phyloP scores from a whole-genome alignment of 208 protist genomes.

The Acanthamoeba rhysodes region DNA sequence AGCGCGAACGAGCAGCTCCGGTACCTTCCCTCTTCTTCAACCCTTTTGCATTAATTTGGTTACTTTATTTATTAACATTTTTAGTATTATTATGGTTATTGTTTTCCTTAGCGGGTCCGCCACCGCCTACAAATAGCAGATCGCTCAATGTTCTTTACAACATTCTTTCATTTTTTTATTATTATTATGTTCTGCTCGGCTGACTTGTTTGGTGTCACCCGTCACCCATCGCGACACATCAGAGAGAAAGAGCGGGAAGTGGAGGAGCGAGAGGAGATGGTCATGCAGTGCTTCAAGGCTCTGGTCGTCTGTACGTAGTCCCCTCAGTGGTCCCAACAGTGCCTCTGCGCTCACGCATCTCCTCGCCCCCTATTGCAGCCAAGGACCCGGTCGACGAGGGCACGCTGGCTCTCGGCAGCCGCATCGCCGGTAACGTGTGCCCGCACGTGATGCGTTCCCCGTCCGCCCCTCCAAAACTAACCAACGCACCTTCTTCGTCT shows the following conservation, averaged over 20 bases:
- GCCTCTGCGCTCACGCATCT: neutral
- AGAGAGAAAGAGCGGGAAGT: neutral
- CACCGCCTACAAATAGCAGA: too few species aligned
- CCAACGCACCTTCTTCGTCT: neutral
- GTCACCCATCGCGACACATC: neutral
- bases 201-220: neutral
- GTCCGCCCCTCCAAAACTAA: neutral
- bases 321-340: neutral
- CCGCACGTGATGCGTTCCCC: too few species aligned
- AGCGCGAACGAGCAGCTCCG: neutral
- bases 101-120: too few species aligned
- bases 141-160: too few species aligned
- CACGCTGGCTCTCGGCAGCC: neutral
- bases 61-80: too few species aligned
- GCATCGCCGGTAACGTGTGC: constrained; percentile 20
- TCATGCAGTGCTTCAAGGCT: constrained; percentile 68
- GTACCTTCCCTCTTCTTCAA: neutral
- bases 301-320: constrained; percentile 20
- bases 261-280: constrained; percentile 29
- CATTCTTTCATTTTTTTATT: too few species aligned
- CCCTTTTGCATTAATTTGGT: neutral
- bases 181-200: too few species aligned
- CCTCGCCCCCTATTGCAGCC: neutral
- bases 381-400: neutral
- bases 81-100: too few species aligned